Evolutionary conservation across 208 protist genomes (phyloP).

Genomic region (Plasmodiophora brassicae): DNA sequence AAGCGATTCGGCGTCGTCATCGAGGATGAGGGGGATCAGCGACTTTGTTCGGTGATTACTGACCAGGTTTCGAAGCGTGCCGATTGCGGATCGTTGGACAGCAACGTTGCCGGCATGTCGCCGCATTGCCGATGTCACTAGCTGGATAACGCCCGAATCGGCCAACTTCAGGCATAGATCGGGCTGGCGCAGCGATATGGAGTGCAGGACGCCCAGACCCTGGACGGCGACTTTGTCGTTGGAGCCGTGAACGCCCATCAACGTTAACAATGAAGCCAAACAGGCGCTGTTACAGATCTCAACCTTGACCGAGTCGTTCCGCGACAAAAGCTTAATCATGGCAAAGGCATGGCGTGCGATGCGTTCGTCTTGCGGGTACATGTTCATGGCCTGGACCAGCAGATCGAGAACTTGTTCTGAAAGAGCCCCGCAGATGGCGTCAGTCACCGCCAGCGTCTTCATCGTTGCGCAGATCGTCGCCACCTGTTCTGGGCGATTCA

Average conservation of each 20-base stretch:
- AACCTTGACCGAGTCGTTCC: conserved; percentile 2
- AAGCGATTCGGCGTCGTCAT: not conserved
- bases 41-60: not conserved
- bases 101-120: not conserved
- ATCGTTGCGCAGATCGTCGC: not conserved
- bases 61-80: not conserved
- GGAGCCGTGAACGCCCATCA: not conserved
- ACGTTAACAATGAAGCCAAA: not conserved
- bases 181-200: not conserved
- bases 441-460: not conserved
- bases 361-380: not conserved
- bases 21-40: not conserved
- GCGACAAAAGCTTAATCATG: not conserved
- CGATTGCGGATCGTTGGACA: not conserved
- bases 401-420: not conserved
- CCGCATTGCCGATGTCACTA: not conserved
- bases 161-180: not conserved
- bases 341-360: not conserved
- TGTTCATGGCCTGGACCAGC: not conserved
- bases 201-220: not conserved
- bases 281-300: not conserved
- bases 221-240: not conserved
- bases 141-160: not conserved
- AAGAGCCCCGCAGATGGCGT: not conserved
- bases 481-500: not conserved